Evolutionary conservation across 257 asterid species (phyloP).

Genomic region (Marsdenia floribunda): DNA sequence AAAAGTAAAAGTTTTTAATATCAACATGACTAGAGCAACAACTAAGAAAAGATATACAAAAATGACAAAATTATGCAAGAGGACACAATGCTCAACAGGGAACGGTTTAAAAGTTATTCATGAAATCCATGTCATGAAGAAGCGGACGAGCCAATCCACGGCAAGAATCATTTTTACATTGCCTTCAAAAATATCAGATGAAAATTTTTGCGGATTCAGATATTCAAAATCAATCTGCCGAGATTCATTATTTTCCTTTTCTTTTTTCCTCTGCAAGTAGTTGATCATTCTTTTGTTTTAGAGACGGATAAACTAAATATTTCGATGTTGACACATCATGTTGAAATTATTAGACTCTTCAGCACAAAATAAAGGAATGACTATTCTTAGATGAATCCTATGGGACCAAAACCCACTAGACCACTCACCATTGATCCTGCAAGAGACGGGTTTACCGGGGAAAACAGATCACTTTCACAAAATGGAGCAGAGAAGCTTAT

Average conservation of each 20-base stretch:
- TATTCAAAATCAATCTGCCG: not conserved
- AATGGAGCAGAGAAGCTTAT: conserved; percentile 59
- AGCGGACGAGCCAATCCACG: not conserved
- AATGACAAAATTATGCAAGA: not conserved
- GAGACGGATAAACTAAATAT: not conserved
- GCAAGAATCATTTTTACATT: not conserved
- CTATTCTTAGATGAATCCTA: not conserved
- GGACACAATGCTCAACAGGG: not conserved
- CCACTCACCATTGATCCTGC: conserved; percentile 72
- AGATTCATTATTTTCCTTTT: not conserved
- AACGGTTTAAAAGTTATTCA: not conserved
- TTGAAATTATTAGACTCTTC: not conserved
- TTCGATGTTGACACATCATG: not conserved
- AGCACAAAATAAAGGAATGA: not conserved
- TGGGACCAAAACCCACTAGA: not conserved
- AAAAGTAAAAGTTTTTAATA: not conserved
- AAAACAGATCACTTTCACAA: conserved; percentile 38
- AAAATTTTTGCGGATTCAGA: not conserved
- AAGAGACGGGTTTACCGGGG: conserved; percentile 49
- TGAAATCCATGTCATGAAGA: not conserved
- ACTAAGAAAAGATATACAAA: not conserved
- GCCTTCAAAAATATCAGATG: not conserved
- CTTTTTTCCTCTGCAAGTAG: not conserved
- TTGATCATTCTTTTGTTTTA: not conserved
- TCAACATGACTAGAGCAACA: not conserved